Evolutionary conservation across 371 early-diverging fungal genomes (phyloP), one percentile per base, ranked within the genome.

Genomic region (Rhizomucor miehei): DNA sequence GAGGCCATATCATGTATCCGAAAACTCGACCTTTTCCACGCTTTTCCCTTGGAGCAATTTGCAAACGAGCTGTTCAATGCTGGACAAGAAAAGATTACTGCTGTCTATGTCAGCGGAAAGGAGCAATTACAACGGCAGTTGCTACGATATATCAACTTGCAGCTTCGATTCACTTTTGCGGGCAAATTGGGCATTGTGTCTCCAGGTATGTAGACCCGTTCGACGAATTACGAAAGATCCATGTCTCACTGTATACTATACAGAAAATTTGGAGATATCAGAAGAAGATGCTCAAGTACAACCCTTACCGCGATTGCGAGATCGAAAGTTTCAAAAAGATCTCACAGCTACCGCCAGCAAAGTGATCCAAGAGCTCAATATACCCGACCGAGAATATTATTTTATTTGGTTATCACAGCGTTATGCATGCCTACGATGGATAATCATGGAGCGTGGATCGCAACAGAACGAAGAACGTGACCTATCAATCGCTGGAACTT

Each of bases 281-380:
- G 52, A 59, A 37, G 59, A 52, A 13, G 45, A 52, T 4, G 49
- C 52, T 16, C 14, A 47, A 9, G 45, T 54, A 11, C 65, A 55
- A 2, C 71, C 69, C 14, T 24, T 77, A 14, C 52, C 62, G 10
- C 56, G 71, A 20, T 34, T 77, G 11, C 59, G 64, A 6, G 77
- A 77, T 45, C 57, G 73, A 12, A 62, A 63, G 17, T 69, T 69
- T 21, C 73, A 73, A 57, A 73, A 69, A 48, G 77, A 73, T n/a
- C 48, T 77, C 9, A 55, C 67, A 9, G 55, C 43, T 14, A 73
- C 69, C 24, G 70, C 62, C 9, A 48, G 58, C 16, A 73, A 67
- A 38, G 43, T 77, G 8, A 44, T 67, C 10, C 65, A 71, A 41
- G 69, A 68, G 6, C 10, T 64, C 14, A 35, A 45, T 0, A 17